Percentiles rank a stretch among this genome's conserved stretches.
Evolutionary conservation across 1,284 basidiomycete species (phyloP).

Genomic region (Cystobasidium slooffiae): DNA sequence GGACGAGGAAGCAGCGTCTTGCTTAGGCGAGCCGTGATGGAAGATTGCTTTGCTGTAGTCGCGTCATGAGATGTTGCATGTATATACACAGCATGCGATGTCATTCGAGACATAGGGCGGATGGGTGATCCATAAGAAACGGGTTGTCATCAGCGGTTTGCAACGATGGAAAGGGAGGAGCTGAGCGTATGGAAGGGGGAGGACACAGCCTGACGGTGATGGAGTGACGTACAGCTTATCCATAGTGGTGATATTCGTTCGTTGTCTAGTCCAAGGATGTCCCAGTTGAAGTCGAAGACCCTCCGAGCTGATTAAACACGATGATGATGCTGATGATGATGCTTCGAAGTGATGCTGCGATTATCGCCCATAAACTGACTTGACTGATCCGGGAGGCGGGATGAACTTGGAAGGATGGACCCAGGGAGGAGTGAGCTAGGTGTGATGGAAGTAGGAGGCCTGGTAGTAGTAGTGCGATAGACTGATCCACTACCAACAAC

Average conservation of each 20-base stretch:
- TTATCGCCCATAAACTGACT: neutral
- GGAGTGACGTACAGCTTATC: conserved; percentile 26
- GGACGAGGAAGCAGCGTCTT: conserved; percentile 28
- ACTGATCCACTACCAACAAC: no score
- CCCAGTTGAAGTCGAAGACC: no score
- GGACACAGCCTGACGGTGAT: neutral
- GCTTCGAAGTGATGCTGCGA: neutral
- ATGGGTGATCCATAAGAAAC: no score
- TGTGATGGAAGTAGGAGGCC: neutral
- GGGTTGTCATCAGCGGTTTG: no score
- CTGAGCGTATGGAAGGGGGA: neutral
- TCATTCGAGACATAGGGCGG: no score
- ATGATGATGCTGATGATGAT: neutral
- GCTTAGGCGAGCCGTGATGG: conserved; percentile 42
- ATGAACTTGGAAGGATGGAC: neutral
- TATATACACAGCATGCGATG: no score
- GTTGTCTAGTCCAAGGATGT: no score
- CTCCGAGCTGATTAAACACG: neutral
- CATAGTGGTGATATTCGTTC: neutral
- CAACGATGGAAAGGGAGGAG: no score
- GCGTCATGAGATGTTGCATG: no score
- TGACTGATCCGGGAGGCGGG: neutral
- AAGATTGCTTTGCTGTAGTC: conserved; percentile 41
- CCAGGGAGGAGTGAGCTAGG: neutral
- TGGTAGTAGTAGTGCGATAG: neutral